Base-by-base conservation (phyloP, 176 grass and related monocot genomes). In the Oryza glaberrima region DNA sequence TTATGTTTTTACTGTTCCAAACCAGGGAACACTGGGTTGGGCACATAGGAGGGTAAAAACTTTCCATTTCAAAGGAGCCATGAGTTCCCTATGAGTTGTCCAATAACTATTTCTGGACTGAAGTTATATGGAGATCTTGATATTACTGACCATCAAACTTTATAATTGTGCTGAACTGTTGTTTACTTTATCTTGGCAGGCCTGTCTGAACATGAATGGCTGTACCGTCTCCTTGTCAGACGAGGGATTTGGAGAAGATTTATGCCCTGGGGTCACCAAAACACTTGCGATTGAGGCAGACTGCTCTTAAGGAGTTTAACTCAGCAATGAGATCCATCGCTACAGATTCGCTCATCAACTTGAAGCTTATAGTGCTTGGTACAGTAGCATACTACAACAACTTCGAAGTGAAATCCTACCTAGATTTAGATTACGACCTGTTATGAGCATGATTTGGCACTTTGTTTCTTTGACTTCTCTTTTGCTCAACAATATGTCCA, bases 231-330 rank as follows among this genome's bases (percentile, higher is more conserved):
- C 91, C 38, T 81, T 98, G 43, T 86, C 92, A 49, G 73, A 98
- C 11, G 75, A 88, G 54, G 79, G 58, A 54, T 98, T 95, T 32
- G 73, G 56, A 28, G 36, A 91, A 58, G 89, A 92, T 69, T 35
- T 82, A 15, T 98, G 96, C 86, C 64, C 91, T 11, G 89, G 93
- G 68, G 88, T 95, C 77, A 81, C 78, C 34, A 98, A 94, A 84
- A 86, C 89, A 81, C 91, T 95, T 70, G 96, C 96, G 11, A 67
- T 95, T 43, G 80, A 98, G 85, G 96, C 85, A 16, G 85, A 86
- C 69, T 95, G 96, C 67, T 80, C 86, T 51, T 98, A 87, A 80
- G 67, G 78, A 64, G 16, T 45, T 90, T 76, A 7, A 44, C 76
- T 72, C 67, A 40, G 49, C 20, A 36, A 25, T 34, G 16, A 7